A percentile compares a stretch with the other conserved stretches of the same genome.
Conservation (phyloP, 1,139 yeast genomes). For the Lodderomyces margitis region DNA sequence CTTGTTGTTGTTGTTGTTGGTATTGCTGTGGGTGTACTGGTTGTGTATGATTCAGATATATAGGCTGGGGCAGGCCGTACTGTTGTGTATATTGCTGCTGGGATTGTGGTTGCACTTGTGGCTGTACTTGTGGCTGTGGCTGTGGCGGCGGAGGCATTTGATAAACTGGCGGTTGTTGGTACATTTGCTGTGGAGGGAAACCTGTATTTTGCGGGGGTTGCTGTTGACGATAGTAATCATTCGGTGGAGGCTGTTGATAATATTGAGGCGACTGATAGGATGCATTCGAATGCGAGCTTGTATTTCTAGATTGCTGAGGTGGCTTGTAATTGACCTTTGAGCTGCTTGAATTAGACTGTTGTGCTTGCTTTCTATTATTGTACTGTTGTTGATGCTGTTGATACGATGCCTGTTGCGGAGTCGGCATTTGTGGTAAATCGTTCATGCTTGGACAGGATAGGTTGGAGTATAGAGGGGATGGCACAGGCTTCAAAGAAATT, state of each 20-base stretch:
- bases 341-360: not conserved
- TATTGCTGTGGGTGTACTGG: conserved; percentile 14
- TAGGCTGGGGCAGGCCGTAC: conserved; percentile 17
- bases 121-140: conserved; percentile 14
- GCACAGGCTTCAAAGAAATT: not conserved
- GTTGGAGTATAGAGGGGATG: not conserved
- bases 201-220: conserved; percentile 4
- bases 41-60: conserved; percentile 14
- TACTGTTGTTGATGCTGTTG: conserved; percentile 18
- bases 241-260: conserved; percentile 8
- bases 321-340: conserved; percentile 4
- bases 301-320: conserved; percentile 3
- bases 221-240: conserved; percentile 5
- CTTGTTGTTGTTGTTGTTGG: conserved; percentile 17
- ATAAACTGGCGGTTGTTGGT: conserved; percentile 7
- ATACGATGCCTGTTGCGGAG: conserved; percentile 41
- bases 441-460: conserved; percentile 19
- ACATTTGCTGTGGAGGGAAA: conserved; percentile 8
- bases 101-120: conserved; percentile 12
- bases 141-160: conserved; percentile 7
- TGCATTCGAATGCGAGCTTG: conserved; percentile 1
- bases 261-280: conserved; percentile 1
- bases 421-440: conserved; percentile 48
- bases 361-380: conserved; percentile 12
- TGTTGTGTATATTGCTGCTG: conserved; percentile 15